Conservation (phyloP, 768 basidiomycete species). For the Hortiboletus campestris region DNA sequence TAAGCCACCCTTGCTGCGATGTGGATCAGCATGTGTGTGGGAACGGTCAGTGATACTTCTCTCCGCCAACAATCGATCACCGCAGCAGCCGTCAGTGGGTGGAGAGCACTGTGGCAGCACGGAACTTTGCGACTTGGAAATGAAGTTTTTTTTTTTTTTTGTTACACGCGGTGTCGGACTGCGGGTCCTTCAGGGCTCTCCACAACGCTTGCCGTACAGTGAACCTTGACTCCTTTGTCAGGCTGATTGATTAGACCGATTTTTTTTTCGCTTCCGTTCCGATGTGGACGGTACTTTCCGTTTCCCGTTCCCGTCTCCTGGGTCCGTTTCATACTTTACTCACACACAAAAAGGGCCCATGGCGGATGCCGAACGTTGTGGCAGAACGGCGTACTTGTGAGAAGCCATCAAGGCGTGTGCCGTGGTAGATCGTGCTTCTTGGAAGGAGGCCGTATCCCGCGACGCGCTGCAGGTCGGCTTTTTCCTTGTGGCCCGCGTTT, state of each 20-base stretch:
- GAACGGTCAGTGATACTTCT: neutral
- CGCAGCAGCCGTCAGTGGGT: neutral
- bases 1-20: neutral
- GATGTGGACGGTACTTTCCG: neutral
- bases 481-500: neutral
- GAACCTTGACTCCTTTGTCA: neutral
- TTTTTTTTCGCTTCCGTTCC: neutral
- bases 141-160: no score
- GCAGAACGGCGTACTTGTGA: neutral
- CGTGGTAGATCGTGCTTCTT: neutral
- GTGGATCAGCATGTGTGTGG: neutral
- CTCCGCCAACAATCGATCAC: neutral
- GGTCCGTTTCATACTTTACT: conserved; percentile 6
- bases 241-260: neutral
- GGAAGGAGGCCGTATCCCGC: neutral
- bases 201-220: neutral
- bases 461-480: conserved; percentile 4
- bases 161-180: no score
- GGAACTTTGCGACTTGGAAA: conserved; percentile 2
- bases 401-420: neutral
- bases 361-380: neutral
- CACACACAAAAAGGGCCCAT: neutral
- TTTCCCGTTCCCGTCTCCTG: neutral
- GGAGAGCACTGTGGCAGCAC: conserved; percentile 4
- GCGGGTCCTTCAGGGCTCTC: neutral